Base-by-base conservation (phyloP, 2,329 filamentous ascomycete genomes). In the Cyphellophora attinorum region DNA sequence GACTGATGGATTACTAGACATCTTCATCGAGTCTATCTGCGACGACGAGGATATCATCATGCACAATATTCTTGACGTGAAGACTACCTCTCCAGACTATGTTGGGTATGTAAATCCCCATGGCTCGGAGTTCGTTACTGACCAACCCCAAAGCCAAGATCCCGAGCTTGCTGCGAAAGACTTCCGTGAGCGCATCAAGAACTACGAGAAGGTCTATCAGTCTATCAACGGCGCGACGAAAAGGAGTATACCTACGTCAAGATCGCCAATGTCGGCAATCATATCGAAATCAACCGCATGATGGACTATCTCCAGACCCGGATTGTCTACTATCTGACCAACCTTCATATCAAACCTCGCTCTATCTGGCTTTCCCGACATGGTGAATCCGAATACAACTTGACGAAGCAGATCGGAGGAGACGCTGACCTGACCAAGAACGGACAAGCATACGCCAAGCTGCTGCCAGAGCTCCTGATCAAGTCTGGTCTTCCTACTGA, bases 361-460 rank as follows among this genome's bases (percentile, higher is more conserved):
- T 93, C 86, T 3, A 93, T 98, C 47, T 98, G 91, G 91, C 66
- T 98, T 33, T 96, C 91, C 47, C 72, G 91, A 82, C 91, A 98
- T 56, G 91, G 91, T 47, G 91, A 98, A 63, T 95, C 88, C 10
- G 68, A 84, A 59, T 96, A 81, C 64, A 98, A 98, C 57, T 69
- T 96, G 4, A 74, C 78, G 6, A 91, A 91, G 11, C 76, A 86
- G 49, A 96, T 98, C 50, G 91, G 91, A 40, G 91, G 91, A 29
- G 91, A 98, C 56, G 83, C 89, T 8, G 73, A 82, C 44, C 69
- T 98, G 21, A 96, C 89, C 2, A 70, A 77, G 15, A 82, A 91
- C 34, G 91, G 91, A 44, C 76, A 95, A 55, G 74, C 81, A 41
- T 98, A 98, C 55, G 85, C 89, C 2, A 73, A 73, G 46, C 84